Evolutionary conservation across 352 stramenopile genomes (phyloP), one percentile per base, ranked within the genome.

Genomic region (Phytopythium sindhum): DNA sequence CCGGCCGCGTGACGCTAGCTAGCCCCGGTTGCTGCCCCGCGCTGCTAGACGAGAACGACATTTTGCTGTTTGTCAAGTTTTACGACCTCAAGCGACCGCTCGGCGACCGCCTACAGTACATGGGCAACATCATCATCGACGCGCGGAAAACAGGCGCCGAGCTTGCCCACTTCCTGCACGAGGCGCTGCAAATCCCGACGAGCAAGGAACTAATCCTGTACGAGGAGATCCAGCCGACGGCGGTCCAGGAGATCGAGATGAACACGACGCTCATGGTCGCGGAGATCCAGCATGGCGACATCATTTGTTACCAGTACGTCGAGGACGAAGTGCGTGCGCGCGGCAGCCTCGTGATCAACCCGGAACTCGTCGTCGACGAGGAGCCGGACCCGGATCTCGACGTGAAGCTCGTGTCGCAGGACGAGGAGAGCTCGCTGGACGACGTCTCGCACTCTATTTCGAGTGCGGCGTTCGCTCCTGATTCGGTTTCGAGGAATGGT

Each of bases 231-330:
- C 85, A 95, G 57, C 86, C 88, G 4, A 57, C 73, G 1, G 66
- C 74, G 7, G 74, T 96, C 26, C 75, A 77, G 0, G 66, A 80
- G 57, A 85, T 96, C 35, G 73, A 83, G 3, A 72, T 82, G 69
- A 69, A 77, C 10, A 57, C 58, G 28, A 85, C 72, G 0, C 68
- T 96, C 0, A 61, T 68, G 14, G 64, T 59, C 0, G 69, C 75
- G 2, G 88, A 95, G 44, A 90, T 96, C 63, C 88, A 96, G 59
- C 65, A 85, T 51, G 88, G 88, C 8, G 88, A 96, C 59, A 96
- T 96, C 17, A 75, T 96, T 55, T 93, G 86, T 63, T 94, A 84
- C 53, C 86, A 95, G 61, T 82, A 73, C 21, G 72, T 69, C 35
- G 71, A 86, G 7, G 73, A 80, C 23, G 69, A 78, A 28, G 63